Evolutionary conservation across 1,284 basidiomycete species (phyloP), one percentile per base, ranked within the genome.

Genomic region (Rhodotorula glutinis): DNA sequence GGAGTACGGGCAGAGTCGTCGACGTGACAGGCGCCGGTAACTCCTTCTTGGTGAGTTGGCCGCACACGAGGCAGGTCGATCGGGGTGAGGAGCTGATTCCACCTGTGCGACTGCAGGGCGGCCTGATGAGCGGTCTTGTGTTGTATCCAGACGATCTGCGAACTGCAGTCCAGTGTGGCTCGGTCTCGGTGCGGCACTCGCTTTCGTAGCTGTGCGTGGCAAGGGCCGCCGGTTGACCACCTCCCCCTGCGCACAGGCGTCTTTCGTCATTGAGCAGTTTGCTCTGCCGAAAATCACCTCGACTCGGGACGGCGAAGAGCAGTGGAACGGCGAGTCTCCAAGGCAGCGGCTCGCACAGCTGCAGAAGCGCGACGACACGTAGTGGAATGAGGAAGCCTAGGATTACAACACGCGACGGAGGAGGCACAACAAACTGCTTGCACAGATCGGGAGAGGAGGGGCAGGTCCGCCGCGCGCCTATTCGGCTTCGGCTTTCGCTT

Each of bases 21-120:
- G 92, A 95, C 78, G 89, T 92, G 17, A 95, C 92, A 59, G 90
- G 90, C 53, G 91, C 90, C 9, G 92, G 92, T 16, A 95, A 95
- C 79, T 85, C 86, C 59, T 95, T 93, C 77, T 79, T 94, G 43
- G 92, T 92, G 16, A 43, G 55, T 14, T 89, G 91, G 41, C 21
- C 17, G 43, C 21, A 5, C 9, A 44, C 5, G 21, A 3, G 58
- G 43, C 19, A 29, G 25, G 17, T 44, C 43, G 17, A 16, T 7
- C 4, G 14, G 21, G 17, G 5, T 16, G 43, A 38, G 9, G 8
- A 40, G 47, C 57, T 53, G 51, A 54, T 29, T 21, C 63, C 8
- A 52, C 30, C 59, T n/a, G n/a, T 53, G 73, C 89, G 88, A 7
- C 1, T 14, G 27, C 56, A 73, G 71, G 75, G 75, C 13, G 75